Evolutionary conservation across 768 basidiomycete genomes (phyloP).

Genomic region (Macrolepiota dolichaula): DNA sequence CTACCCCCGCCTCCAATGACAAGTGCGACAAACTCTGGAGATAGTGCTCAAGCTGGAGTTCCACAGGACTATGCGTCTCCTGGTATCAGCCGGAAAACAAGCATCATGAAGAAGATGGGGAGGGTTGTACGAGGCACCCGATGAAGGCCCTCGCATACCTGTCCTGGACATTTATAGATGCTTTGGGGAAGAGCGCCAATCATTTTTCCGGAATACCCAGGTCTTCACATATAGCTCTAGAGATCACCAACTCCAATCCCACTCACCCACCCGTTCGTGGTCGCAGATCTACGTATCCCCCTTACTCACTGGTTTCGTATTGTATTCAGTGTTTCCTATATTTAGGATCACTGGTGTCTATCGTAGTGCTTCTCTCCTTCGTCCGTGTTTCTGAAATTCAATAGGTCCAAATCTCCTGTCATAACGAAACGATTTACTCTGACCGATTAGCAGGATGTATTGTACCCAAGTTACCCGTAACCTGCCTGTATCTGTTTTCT

Average conservation of each 20-base stretch:
- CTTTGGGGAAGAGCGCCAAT: background rate
- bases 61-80: constrained; percentile 27
- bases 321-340: background rate
- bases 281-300: constrained; percentile 8
- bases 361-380: constrained; percentile 12
- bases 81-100: constrained; percentile 66
- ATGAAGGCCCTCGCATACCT: constrained; percentile 16
- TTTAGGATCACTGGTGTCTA: constrained; percentile 1
- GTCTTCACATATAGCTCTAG: background rate
- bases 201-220: background rate
- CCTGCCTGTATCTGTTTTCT: constrained; percentile 5
- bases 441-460: constrained; percentile 10
- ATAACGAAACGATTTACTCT: background rate
- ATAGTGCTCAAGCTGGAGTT: constrained; percentile 29
- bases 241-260: background rate
- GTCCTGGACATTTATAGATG: background rate
- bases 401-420: constrained; percentile 5
- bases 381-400: constrained; percentile 12
- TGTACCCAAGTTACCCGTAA: constrained; percentile 11
- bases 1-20: constrained; percentile 54
- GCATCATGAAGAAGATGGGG: constrained; percentile 78
- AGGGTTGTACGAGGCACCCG: constrained; percentile 61
- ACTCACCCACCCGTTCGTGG: background rate
- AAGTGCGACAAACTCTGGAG: constrained; percentile 46
- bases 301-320: background rate